Base-by-base conservation (phyloP, 1,284 basidiomycete species). In the Melampsora medusae region DNA sequence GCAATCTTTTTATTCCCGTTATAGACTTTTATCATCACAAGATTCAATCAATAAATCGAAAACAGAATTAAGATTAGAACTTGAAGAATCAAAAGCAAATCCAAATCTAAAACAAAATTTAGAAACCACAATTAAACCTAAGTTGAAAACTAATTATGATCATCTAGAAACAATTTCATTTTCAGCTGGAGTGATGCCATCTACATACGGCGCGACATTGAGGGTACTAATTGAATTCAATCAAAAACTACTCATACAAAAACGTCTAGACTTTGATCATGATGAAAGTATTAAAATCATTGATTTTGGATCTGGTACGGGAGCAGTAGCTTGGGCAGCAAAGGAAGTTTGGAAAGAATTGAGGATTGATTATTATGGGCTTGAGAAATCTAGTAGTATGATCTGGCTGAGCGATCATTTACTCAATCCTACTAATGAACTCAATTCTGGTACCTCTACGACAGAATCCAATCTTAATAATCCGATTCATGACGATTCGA, bases 311-410 rank as follows among this genome's bases (percentile, higher is more conserved):
- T 75, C 73, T 2, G 73, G 73, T 48, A 75, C 73, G 1, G 73
- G 66, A 17, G 59, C 66, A 19, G 73, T 56, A 49, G 25, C 31
- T 60, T 75, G 73, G 73, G 65, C 73, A n/a, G 66, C 73, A 25
- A 50, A 67, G 17, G 53, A 75, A 68, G 28, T 75, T 53, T 75
- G 73, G 73, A 53, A 65, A 48, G 42, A 75, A 33, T 61, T 5
- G 17, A 19, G 60, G 38, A 67, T 49, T 31, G 42, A 68, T 31
- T 75, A 75, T 68, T 31, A 22, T 33, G 73, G 38, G 17, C 59
- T 67, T 12, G 73, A 75, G 56, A 75, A 75, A 68, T 75, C 73
- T 19, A 59, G 50, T 49, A 68, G 66, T 22, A 75, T 75, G 73
- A 61, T 68, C 22, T 68, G 66, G 66, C 28, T 75, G n/a, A 68